Base-by-base conservation (phyloP, 148 eudicot species). In the Chenopodium quinoa region DNA sequence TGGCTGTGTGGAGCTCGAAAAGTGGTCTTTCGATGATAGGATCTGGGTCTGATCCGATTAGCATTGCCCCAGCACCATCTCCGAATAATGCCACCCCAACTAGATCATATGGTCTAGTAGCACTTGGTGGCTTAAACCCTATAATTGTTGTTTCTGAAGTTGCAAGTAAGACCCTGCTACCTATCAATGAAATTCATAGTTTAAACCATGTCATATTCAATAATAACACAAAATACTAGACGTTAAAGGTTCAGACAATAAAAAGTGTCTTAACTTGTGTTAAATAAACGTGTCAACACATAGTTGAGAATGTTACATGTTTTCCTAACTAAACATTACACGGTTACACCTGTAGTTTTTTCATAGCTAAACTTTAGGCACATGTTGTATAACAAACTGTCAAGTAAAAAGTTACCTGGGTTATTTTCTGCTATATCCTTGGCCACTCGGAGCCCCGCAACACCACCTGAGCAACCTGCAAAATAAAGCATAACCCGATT, bases 41-140 rank as follows among this genome's bases (percentile, higher is more conserved):
- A 1, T 80, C 34, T 0, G 97, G 94, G 60, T 87, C 87, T 0
- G 95, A 85, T 8, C 97, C 99, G 4, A 97, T 84, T 22, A 97
- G 79, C 88, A 92, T 87, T 40, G 98, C 97, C n/a, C 97, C 99
- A 1, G 98, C 99, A 13, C 99, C 99, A 23, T 92, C 99, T n/a
- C 99, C 99, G 20, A 97, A 97, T 70, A 97, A 79, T 9, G 98
- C 98, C 62, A 89, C 98, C 23, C 98, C 99, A 12, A 94, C 97
- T 12, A 97, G 73, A 75, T 97, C 98, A 71, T 97, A 94, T 0
- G 99, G 99, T 68, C 99, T 83, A 0, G 88, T 85, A 0, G 79
- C 83, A 77, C 86, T 97, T 0, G 99, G 99, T 71, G 99, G 99
- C 83, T 87, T 91, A 82, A 89, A 97, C 44, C 98, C 99, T 22